phyloP scores from a whole-genome alignment of 208 protist genomes.

The Crithidia expoeki region DNA sequence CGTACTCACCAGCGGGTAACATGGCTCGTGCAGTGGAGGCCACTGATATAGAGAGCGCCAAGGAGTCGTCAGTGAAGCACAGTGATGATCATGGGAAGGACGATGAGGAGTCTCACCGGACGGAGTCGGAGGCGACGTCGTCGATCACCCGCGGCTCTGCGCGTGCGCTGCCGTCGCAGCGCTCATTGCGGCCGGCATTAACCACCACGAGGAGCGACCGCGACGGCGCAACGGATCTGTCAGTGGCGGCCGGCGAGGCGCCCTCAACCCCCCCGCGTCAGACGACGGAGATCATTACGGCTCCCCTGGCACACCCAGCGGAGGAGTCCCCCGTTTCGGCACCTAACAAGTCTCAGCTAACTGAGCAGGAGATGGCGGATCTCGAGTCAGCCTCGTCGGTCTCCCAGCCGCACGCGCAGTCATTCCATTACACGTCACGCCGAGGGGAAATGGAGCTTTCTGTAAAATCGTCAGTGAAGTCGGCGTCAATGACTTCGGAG shows the following conservation, averaged over 20 bases:
- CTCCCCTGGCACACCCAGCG: not conserved
- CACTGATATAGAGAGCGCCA: not conserved
- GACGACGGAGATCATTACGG: not conserved
- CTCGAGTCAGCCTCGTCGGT: not conserved
- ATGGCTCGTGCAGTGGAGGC: not conserved
- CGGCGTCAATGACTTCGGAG: too few relatives aligned
- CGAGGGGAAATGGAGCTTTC: not conserved
- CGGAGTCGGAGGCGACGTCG: too few relatives aligned
- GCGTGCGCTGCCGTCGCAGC: not conserved
- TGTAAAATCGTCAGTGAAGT: too few relatives aligned
- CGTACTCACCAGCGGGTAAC: not conserved
- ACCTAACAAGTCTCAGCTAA: not conserved
- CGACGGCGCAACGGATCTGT: not conserved
- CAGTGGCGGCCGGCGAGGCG: not conserved
- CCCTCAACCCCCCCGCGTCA: too few relatives aligned
- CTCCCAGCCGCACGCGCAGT: not conserved
- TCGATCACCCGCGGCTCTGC: too few relatives aligned
- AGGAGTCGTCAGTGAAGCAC: too few relatives aligned
- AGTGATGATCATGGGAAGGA: too few relatives aligned
- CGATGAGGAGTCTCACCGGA: too few relatives aligned
- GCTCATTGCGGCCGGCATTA: constrained; percentile 2
- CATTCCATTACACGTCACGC: not conserved
- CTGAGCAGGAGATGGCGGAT: not conserved
- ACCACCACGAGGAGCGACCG: not conserved
- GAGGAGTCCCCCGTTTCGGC: not conserved